A percentile compares a stretch with the other conserved stretches of the same genome.
Conservation (phyloP, 148 eudicot genomes). For the Camellia japonica region DNA sequence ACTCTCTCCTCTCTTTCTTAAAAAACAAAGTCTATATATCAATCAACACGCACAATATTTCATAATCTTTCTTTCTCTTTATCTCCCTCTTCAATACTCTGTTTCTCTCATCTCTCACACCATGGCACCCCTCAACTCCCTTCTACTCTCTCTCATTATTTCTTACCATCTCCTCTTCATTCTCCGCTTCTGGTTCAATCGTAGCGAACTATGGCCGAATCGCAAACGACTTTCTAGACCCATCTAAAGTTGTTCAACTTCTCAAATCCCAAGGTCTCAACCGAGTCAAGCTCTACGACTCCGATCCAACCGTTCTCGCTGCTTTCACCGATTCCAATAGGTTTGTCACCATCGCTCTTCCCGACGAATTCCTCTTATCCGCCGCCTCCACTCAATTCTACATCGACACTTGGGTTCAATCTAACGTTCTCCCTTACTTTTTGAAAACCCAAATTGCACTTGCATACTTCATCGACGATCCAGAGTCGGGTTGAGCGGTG, state of each 20-base stretch:
- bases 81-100: no score
- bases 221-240: conserved; percentile 69
- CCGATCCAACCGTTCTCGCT: conserved; percentile 41
- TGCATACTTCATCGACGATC: conserved; percentile 46
- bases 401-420: conserved; percentile 68
- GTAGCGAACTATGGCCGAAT: conserved; percentile 84
- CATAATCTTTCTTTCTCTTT: not conserved
- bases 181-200: conserved; percentile 40
- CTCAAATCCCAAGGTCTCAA: conserved; percentile 59
- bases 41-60: not conserved
- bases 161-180: not conserved
- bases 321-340: conserved; percentile 42
- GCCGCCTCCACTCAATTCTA: conserved; percentile 57
- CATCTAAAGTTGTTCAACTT: conserved; percentile 64
- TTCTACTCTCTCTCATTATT: not conserved
- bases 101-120: not conserved
- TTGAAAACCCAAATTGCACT: conserved; percentile 45
- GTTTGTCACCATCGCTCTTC: conserved; percentile 49
- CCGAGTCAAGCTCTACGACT: conserved; percentile 62
- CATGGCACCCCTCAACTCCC: conserved; percentile 1
- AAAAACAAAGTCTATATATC: no score
- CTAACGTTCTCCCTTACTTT: conserved; percentile 42
- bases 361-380: conserved; percentile 65
- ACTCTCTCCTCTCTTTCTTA: no score
- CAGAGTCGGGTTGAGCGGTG: conserved; percentile 64